Conservation (phyloP, 1,284 basidiomycete genomes). For the Exobasidium cylindrosporum region DNA sequence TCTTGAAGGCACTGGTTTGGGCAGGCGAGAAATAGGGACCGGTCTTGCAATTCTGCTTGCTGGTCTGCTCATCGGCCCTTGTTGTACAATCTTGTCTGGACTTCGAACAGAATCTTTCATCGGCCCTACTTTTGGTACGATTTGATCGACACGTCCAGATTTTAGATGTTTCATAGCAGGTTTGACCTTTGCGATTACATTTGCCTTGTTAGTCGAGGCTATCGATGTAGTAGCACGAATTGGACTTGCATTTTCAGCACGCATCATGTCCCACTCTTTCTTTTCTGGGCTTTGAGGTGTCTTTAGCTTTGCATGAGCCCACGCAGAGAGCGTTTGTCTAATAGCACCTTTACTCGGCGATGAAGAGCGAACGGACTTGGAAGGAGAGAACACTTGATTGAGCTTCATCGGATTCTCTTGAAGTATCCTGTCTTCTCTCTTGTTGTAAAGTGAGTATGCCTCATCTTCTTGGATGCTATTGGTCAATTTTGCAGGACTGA, state of each 20-base stretch:
- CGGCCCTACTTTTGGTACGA: too few species aligned
- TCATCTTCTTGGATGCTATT: neutral
- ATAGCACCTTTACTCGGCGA: neutral
- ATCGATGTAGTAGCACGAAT: too few species aligned
- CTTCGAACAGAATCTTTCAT: too few species aligned
- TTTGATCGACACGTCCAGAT: too few species aligned
- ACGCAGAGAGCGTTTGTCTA: slow-evolving; percentile 1
- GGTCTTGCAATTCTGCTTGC: neutral
- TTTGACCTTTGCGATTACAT: too few species aligned
- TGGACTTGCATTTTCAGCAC: neutral
- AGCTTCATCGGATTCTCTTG: neutral
- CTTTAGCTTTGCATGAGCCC: slow-evolving; percentile 3
- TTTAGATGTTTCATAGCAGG: too few species aligned
- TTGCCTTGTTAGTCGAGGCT: too few species aligned
- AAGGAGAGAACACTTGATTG: neutral
- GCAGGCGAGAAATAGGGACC: neutral
- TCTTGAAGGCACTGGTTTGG: too few species aligned
- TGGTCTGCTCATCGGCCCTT: neutral
- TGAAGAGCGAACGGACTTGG: neutral
- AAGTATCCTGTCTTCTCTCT: neutral
- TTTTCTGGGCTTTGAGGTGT: slow-evolving; percentile 8
- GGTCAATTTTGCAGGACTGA: neutral
- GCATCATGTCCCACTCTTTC: slow-evolving; percentile 5
- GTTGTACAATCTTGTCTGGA: neutral
- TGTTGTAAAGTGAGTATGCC: neutral